phyloP scores from a whole-genome alignment of 1,139 yeast genomes.

The Suhomyces wounanorum region DNA sequence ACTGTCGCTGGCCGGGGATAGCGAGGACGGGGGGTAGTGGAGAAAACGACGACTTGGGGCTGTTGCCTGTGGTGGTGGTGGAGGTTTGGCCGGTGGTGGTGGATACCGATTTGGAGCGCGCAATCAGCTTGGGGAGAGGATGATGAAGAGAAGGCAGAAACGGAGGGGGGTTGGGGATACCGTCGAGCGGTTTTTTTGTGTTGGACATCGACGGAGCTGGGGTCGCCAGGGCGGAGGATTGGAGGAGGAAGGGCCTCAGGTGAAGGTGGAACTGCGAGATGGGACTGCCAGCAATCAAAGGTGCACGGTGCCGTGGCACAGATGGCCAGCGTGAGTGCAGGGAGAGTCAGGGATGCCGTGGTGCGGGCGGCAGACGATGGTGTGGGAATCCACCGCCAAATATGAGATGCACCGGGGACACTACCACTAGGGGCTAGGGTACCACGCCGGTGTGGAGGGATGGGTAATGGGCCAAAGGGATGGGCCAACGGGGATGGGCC shows the following conservation, averaged over 20 bases:
- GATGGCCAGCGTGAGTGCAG: not conserved
- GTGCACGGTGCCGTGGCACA: not conserved
- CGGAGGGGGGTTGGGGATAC: not conserved
- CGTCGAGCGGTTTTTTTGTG: not conserved
- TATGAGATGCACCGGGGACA: no score
- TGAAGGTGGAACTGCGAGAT: no score
- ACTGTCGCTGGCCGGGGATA: constrained; percentile 3
- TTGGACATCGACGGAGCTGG: not conserved
- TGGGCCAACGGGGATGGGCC: no score
- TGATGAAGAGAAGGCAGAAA: not conserved
- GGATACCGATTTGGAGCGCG: not conserved
- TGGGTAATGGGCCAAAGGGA: no score
- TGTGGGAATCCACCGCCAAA: no score
- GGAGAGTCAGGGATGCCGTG: not conserved
- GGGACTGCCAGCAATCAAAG: not conserved
- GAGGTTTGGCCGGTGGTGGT: not conserved
- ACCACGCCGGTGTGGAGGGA: no score
- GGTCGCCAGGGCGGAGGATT: not conserved
- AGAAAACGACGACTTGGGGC: not conserved
- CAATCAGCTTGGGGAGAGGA: not conserved
- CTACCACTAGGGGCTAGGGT: no score
- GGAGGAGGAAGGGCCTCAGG: not conserved
- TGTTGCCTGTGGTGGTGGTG: not conserved
- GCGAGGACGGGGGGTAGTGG: constrained; percentile 7
- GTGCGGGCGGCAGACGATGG: not conserved